phyloP scores from a whole-genome alignment of 306 rosid species.

The Vigna nakashimae region DNA sequence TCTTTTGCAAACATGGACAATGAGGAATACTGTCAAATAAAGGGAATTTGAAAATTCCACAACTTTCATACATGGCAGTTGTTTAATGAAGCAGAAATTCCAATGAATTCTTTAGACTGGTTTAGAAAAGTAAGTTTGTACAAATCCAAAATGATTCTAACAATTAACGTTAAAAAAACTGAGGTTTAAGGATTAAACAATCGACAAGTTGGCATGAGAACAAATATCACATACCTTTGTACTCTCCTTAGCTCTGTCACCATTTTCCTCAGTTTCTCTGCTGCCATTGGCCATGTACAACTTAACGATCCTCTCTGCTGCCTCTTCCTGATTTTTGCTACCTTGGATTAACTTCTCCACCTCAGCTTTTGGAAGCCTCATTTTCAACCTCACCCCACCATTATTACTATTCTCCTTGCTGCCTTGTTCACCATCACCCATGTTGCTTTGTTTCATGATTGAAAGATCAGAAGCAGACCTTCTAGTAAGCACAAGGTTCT shows the following conservation, averaged over 20 bases:
- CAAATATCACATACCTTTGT: conserved; percentile 53
- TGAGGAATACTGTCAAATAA: neutral
- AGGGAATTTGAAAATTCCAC: neutral
- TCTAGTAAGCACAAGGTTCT: conserved; percentile 74
- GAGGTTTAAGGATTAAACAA: neutral
- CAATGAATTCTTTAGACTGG: neutral
- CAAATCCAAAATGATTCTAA: conserved; percentile 11
- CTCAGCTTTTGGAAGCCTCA: conserved; percentile 79
- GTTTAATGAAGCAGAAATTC: neutral
- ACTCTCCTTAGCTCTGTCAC: conserved; percentile 36
- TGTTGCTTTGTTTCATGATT: conserved; percentile 54
- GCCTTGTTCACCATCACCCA: neutral
- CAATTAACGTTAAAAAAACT: neutral
- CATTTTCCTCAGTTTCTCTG: conserved; percentile 31
- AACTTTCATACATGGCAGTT: neutral
- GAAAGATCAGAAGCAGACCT: conserved; percentile 87
- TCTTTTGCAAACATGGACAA: neutral
- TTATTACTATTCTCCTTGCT: conserved; percentile 20
- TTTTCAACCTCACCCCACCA: conserved; percentile 61
- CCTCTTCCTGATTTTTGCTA: conserved; percentile 72
- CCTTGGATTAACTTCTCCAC: conserved; percentile 81
- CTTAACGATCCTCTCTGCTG: conserved; percentile 71
- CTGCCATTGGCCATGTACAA: conserved; percentile 53
- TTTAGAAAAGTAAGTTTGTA: neutral
- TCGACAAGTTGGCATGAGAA: neutral